Conservation (phyloP, 495 filamentous ascomycete genomes). For the Penicillium atrosanguineum region DNA sequence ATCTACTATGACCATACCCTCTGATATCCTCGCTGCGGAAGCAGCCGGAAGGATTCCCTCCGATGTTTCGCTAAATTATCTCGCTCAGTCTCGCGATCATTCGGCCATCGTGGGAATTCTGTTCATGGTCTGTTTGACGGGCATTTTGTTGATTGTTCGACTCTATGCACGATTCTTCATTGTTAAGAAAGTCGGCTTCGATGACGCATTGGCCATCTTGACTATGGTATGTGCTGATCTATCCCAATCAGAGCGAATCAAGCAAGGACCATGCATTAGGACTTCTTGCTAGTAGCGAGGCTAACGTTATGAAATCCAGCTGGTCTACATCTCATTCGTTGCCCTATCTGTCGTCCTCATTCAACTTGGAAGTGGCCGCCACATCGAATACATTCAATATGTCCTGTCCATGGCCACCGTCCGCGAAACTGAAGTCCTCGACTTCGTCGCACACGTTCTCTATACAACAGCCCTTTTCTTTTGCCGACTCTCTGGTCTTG, state of each 20-base stretch:
- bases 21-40: constrained; percentile 28
- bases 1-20: constrained; percentile 25
- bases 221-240: constrained; percentile 32
- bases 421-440: constrained; percentile 37
- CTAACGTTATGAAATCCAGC: constrained; percentile 4
- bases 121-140: constrained; percentile 35
- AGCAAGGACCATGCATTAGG: neutral
- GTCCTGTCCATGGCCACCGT: constrained; percentile 36
- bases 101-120: constrained; percentile 40
- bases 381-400: constrained; percentile 47
- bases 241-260: neutral
- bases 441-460: constrained; percentile 46
- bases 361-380: constrained; percentile 43
- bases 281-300: neutral
- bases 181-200: constrained; percentile 32
- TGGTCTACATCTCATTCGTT: constrained; percentile 36
- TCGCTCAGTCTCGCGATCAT: constrained; percentile 38
- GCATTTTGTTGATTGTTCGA: constrained; percentile 27
- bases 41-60: constrained; percentile 32
- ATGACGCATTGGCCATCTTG: constrained; percentile 36
- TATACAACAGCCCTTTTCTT: constrained; percentile 46
- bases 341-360: constrained; percentile 40
- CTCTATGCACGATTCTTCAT: constrained; percentile 34
- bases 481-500: constrained; percentile 47
- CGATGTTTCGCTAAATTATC: constrained; percentile 31